A percentile compares a stretch with the other conserved stretches of the same genome.
phyloP scores from a whole-genome alignment of 208 protist genomes.

The Vickermania ingenoplastis region DNA sequence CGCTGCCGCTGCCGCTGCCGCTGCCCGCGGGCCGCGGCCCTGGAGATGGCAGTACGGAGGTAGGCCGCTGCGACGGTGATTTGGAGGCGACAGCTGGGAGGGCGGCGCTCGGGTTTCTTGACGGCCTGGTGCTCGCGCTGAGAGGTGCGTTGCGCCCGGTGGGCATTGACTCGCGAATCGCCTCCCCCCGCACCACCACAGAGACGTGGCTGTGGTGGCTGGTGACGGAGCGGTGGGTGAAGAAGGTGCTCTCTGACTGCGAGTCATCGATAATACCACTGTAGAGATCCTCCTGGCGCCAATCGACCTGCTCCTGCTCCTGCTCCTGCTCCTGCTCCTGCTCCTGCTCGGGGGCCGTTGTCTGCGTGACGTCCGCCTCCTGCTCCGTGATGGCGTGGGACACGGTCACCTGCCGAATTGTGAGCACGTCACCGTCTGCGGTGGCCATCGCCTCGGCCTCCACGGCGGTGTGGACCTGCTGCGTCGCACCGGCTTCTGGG shows the following conservation, averaged over 20 bases:
- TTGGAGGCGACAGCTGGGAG: no score
- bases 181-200: not conserved
- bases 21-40: no score
- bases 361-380: constrained; percentile 33
- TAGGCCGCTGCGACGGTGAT: no score
- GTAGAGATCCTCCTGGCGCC: not conserved
- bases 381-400: constrained; percentile 62
- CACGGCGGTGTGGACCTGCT: constrained; percentile 7
- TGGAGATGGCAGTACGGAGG: no score
- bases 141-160: not conserved
- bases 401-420: constrained; percentile 50
- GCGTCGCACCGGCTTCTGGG: not conserved
- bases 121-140: not conserved
- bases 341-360: constrained; percentile 34
- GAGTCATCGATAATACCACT: not conserved
- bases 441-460: constrained; percentile 36
- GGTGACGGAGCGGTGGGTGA: not conserved
- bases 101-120: no score
- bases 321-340: constrained; percentile 25
- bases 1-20: no score
- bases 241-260: not conserved
- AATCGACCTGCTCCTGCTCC: constrained; percentile 1
- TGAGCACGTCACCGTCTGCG: constrained; percentile 47
- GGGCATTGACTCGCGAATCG: not conserved
- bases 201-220: not conserved